A percentile compares a stretch with the other conserved stretches of the same genome.
Conservation (phyloP, 306 rosid species). For the Argentina anserina region DNA sequence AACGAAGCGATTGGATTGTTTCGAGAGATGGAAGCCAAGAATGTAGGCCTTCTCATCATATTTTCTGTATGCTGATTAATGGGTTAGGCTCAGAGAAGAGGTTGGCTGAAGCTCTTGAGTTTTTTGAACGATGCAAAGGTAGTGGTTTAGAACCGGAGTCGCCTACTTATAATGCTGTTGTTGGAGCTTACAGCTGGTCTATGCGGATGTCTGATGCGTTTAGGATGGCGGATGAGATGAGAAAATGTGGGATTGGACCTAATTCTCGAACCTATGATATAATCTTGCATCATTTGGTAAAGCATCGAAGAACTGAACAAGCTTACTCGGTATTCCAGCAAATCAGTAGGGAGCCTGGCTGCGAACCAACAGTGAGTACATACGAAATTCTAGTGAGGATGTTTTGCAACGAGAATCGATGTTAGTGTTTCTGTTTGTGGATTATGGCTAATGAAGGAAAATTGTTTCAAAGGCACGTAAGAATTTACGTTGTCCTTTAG, state of each 20-base stretch:
- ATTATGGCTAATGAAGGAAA: too few species aligned
- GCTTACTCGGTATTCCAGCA: conserved; percentile 58
- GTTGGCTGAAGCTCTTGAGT: conserved; percentile 62
- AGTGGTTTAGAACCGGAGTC: conserved; percentile 52
- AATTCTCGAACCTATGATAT: conserved; percentile 73
- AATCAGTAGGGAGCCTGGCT: conserved; percentile 49
- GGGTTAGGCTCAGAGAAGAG: conserved; percentile 78
- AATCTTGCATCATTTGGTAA: conserved; percentile 63
- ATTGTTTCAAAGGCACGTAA: too few species aligned
- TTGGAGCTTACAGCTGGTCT: conserved; percentile 83
- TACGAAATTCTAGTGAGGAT: conserved; percentile 72
- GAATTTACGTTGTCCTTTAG: too few species aligned
- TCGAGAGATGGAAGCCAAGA: conserved; percentile 51
- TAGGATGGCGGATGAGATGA: conserved; percentile 57
- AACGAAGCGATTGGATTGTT: conserved; percentile 61
- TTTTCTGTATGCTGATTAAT: conserved; percentile 70
- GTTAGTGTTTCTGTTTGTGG: too few species aligned
- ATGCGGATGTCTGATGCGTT: conserved; percentile 50
- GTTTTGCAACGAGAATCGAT: conserved; percentile 62
- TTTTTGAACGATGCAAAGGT: conserved; percentile 47
- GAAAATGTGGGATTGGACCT: conserved; percentile 55
- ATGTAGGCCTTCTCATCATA: conserved; percentile 61
- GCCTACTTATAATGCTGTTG: conserved; percentile 79
- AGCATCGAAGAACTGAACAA: conserved; percentile 48
- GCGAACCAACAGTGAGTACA: conserved; percentile 67